Evolutionary conservation across 208 protist genomes (phyloP), one percentile per base, ranked within the genome.

Genomic region (Blechomonas ayalai): DNA sequence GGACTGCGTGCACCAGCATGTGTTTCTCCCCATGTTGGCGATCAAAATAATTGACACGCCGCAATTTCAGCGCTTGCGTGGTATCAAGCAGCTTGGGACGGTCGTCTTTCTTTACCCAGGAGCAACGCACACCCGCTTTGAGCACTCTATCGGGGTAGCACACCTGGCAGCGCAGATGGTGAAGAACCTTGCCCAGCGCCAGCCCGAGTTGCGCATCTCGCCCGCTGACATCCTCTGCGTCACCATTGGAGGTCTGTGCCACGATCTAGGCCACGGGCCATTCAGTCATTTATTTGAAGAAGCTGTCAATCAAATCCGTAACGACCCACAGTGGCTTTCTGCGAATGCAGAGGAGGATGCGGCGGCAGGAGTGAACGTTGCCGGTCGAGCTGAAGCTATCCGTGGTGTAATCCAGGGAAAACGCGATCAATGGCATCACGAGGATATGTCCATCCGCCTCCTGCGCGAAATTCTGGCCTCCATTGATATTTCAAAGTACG

Each of bases 1-100:
- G 15, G 96, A 98, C 65, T 88, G 85, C 25, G 68, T 98, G 18
- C 94, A 98, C 46, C 95, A 96, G 47, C 87, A 97, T 60, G 85
- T 98, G 28, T 68, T 73, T 22, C 59, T 98, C 22, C 81, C 90
- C 0, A 60, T 73, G 34, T 53, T 95, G 23, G 72, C 89, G 22
- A 59, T 96, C 20, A 66, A 75, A 3, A 64, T 94, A 32, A 73
- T 96, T 34, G 91, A 97, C 42, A 95, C 91, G n/a, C 54, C 45
- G 20, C 64, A 92, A 46, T 96, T 95, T 52, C 89, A 97, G 58
- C 67, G 90, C 25, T 62, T 96, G 15, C 56, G 85, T 9, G 74
- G 87, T 33, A 40, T 96, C 10, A 92, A 91, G 52, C 90, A 96
- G 52, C 57, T 96, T 23, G 88, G 90, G 16, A 71, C 60, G 2